These are phyloP conservation scores for Oidiodendron maius DNA, from an alignment of 495 filamentous ascomycete genomes.

Conservation along the genomic window DNA sequence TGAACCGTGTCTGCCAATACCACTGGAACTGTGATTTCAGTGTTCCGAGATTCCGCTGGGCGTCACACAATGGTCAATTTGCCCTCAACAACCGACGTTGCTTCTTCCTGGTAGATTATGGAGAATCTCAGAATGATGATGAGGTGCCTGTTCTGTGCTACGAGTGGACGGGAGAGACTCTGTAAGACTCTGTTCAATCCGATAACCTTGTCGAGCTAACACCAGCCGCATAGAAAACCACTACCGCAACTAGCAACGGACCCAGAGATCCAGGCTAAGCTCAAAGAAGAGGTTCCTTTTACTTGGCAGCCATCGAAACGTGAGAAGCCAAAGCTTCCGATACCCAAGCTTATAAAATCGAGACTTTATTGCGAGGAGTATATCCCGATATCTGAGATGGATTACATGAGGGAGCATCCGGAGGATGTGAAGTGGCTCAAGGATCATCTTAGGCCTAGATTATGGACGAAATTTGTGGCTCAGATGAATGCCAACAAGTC, in stretches of 20 bases:
- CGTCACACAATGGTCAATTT: slow-evolving; percentile 6
- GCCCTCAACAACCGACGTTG: slow-evolving; percentile 10
- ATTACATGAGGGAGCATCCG: slow-evolving; percentile 1
- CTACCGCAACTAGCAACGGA: not conserved
- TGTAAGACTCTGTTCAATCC: not conserved
- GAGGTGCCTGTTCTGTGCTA: slow-evolving; percentile 15
- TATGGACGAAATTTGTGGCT: slow-evolving; percentile 1
- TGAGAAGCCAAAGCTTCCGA: not conserved
- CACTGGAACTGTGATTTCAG: slow-evolving; percentile 19
- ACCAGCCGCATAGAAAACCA: not conserved
- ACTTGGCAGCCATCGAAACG: not conserved
- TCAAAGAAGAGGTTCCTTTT: slow-evolving; percentile 2
- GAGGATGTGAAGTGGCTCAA: slow-evolving; percentile 3
- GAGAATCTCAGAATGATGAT: slow-evolving; percentile 9
- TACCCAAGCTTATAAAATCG: not conserved
- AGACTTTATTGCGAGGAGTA: not conserved
- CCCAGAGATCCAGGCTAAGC: not conserved
- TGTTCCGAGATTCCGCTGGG: slow-evolving; percentile 9
- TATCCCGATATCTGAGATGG: not conserved
- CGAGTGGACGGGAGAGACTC: slow-evolving; percentile 16
- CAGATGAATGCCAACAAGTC: too few species aligned
- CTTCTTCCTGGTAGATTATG: slow-evolving; percentile 20
- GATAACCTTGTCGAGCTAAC: slow-evolving; percentile 1
- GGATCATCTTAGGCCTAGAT: slow-evolving; percentile 1
- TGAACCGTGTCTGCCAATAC: slow-evolving; percentile 17